These are phyloP conservation scores for Phytophthora syringae DNA, from an alignment of 352 stramenopile species.

Conservation along the genomic window DNA sequence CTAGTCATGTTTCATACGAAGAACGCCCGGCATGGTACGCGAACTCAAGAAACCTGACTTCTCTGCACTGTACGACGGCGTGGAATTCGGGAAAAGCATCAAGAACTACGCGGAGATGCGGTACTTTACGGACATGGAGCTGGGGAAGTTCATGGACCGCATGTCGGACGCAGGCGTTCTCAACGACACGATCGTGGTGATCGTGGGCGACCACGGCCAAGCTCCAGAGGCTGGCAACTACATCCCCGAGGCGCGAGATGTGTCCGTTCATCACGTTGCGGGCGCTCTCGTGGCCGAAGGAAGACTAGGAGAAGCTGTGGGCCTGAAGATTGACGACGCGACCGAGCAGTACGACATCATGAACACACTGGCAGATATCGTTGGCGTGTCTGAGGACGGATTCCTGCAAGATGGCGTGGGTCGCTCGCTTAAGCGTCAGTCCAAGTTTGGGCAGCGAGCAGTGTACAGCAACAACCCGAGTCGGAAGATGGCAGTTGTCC, in stretches of 20 bases:
- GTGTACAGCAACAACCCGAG: constrained; percentile 69
- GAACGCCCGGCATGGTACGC: constrained; percentile 47
- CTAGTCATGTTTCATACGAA: constrained; percentile 50
- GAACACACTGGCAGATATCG: constrained; percentile 48
- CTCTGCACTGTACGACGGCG: constrained; percentile 35
- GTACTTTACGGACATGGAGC: constrained; percentile 54
- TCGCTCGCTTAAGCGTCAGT: constrained; percentile 46
- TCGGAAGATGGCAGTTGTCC: constrained; percentile 44
- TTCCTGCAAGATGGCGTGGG: constrained; percentile 44
- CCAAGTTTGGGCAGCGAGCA: constrained; percentile 32
- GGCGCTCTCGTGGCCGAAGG: constrained; percentile 43
- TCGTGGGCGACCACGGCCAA: constrained; percentile 58
- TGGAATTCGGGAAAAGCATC: constrained; percentile 30
- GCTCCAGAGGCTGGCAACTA: constrained; percentile 45
- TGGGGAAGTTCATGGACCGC: constrained; percentile 61
- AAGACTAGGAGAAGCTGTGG: constrained; percentile 28
- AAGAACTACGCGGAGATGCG: constrained; percentile 52
- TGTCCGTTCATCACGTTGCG: constrained; percentile 40
- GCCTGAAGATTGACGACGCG: constrained; percentile 30
- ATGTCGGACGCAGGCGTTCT: constrained; percentile 51
- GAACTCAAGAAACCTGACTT: constrained; percentile 43
- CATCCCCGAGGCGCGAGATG: constrained; percentile 38
- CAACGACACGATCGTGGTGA: constrained; percentile 62
- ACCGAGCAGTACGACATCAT: constrained; percentile 47
- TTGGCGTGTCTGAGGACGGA: constrained; percentile 29